phyloP scores from a whole-genome alignment of 192 early-diverging fungal genomes.

The Coemansia sp. region DNA sequence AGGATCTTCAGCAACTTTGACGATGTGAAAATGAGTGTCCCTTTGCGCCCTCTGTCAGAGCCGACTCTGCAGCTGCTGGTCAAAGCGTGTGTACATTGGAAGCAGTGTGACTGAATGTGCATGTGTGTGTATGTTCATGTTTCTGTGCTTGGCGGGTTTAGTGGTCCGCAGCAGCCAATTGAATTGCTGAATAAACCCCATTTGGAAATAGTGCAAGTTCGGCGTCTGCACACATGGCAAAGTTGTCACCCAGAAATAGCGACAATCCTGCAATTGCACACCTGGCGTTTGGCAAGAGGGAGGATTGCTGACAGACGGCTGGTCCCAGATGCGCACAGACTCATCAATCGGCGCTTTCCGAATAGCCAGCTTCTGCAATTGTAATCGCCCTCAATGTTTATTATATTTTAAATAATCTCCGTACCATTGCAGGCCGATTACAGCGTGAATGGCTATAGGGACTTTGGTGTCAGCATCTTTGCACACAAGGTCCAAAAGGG shows the following conservation, averaged over 20 bases:
- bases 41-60: neutral
- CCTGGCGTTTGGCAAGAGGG: conserved; percentile 5
- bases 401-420: neutral
- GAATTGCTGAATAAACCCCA: neutral
- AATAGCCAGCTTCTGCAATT: neutral
- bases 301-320: conserved; percentile 8
- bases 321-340: conserved; percentile 11
- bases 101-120: conserved; percentile 1
- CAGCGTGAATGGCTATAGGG: neutral
- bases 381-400: neutral
- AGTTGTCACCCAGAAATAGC: neutral
- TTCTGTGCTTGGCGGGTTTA: neutral
- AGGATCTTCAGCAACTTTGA: neutral
- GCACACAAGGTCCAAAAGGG: neutral
- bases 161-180: conserved; percentile 5
- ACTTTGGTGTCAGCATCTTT: neutral
- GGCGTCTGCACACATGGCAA: neutral
- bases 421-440: neutral
- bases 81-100: neutral
- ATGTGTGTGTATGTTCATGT: conserved; percentile 3
- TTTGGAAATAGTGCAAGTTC: conserved; percentile 1
- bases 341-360: conserved; percentile 9
- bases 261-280: neutral
- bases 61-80: neutral
- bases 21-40: neutral